Base-by-base conservation (phyloP, 2,329 filamentous ascomycete species). In the Fusarium coicis region DNA sequence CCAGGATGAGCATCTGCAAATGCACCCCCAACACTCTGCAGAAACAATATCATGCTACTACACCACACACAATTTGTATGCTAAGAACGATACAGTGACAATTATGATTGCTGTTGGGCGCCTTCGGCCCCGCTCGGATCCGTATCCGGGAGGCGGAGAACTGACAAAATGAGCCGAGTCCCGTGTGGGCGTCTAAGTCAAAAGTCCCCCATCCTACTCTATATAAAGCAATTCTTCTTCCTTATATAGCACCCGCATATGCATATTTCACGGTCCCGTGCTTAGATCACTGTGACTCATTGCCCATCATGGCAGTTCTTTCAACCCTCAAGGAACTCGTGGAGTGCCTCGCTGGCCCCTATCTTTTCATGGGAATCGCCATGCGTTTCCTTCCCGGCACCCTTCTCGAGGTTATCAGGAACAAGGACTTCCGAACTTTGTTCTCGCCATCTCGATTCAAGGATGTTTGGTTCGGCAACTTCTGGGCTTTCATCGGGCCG, bases 401-500 rank as follows among this genome's bases (percentile, higher is more conserved):
- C 2, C 77, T 91, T 54, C 39, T 81, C 40, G 69, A 78, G 18
- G 82, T 90, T 39, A 19, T 87, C 50, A 72, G 74, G 36, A 71
- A 77, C 14, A 70, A 77, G 50, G 75, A 84, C 52, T 79, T 81
- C 62, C 39, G 66, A 61, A 79, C 82, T 10, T 80, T 89, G 23
- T 55, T 87, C 49, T 85, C 83, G 23, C 83, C 80, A 3, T 77
- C 80, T 5, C 77, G 77, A 28, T 82, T 90, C 60, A 83, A 80
- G 44, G 80, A 83, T 5, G 84, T 81, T 70, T 91, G 90, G 87
- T 93, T 93, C 80, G 85, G 85, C 58, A 80, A 81, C 44, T 92
- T 93, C 81, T 93, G 91, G 91, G 80, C 80, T 39, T 83, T 77
- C 60, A 84, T 85, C 49, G 89, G 89, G 0, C 89, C 90, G 1